Percentiles rank a stretch among this genome's conserved stretches.
phyloP scores from a whole-genome alignment of 306 rosid species.

The Trifolium fragiferum region DNA sequence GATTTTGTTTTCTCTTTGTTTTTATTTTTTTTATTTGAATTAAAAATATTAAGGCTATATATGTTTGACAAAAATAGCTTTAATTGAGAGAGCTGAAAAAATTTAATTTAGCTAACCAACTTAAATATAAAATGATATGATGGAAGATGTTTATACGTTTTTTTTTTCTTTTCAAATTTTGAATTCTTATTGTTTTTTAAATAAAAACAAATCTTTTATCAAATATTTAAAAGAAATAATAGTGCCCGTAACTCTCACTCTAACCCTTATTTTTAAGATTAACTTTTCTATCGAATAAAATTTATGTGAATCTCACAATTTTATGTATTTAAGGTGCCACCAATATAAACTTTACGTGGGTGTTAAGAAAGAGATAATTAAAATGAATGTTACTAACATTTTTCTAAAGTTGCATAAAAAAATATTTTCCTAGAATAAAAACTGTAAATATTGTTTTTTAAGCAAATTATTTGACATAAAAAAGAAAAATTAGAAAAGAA shows the following conservation, averaged over 20 bases:
- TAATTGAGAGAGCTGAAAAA: too few relatives aligned
- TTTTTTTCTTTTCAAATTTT: background rate
- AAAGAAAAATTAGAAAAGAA: too few relatives aligned
- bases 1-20: too few relatives aligned
- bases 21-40: background rate
- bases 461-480: too few relatives aligned
- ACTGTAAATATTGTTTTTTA: background rate
- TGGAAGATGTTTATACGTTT: too few relatives aligned
- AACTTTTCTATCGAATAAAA: too few relatives aligned
- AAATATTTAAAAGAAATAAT: too few relatives aligned
- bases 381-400: background rate
- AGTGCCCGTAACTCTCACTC: background rate
- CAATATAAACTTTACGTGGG: background rate
- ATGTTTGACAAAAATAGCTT: too few relatives aligned
- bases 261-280: too few relatives aligned
- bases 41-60: background rate
- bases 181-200: background rate
- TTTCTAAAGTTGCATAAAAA: background rate
- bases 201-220: too few relatives aligned
- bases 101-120: too few relatives aligned
- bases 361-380: background rate
- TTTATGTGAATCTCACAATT: background rate
- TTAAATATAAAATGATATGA: too few relatives aligned
- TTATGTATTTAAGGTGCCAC: background rate
- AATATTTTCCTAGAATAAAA: background rate